These are phyloP conservation scores for Microdochium nivale DNA, from an alignment of 2,329 filamentous ascomycete genomes.

Conservation along the genomic window DNA sequence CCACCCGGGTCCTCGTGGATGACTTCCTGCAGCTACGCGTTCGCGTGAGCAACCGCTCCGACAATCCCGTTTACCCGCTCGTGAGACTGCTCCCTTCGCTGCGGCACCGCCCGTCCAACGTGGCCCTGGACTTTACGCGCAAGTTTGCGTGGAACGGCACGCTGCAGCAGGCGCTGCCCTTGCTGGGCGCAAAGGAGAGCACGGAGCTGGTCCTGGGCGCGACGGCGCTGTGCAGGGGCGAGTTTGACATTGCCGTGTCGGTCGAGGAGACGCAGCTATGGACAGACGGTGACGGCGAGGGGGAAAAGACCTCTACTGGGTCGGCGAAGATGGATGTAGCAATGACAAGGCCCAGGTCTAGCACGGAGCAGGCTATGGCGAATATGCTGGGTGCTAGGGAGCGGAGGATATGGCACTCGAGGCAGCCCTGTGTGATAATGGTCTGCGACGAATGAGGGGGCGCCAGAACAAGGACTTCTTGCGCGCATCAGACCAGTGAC, in stretches of 20 bases:
- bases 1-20: slow-evolving; percentile 39
- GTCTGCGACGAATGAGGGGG: slow-evolving; percentile 34
- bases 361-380: slow-evolving; percentile 50
- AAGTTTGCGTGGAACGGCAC: slow-evolving; percentile 81
- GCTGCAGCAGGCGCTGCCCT: slow-evolving; percentile 64
- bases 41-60: slow-evolving; percentile 66
- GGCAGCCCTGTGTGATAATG: slow-evolving; percentile 45
- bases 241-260: slow-evolving; percentile 72
- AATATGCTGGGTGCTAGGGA: slow-evolving; percentile 49
- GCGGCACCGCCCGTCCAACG: slow-evolving; percentile 59
- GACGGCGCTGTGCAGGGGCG: slow-evolving; percentile 67
- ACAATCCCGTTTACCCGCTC: slow-evolving; percentile 58
- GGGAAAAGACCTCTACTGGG: slow-evolving; percentile 13
- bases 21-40: slow-evolving; percentile 62
- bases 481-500: too few relatives aligned
- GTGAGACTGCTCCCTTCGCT: slow-evolving; percentile 71
- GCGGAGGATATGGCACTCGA: slow-evolving; percentile 56
- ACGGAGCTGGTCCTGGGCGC: slow-evolving; percentile 59
- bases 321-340: slow-evolving; percentile 19
- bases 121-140: slow-evolving; percentile 73
- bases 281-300: slow-evolving; percentile 20
- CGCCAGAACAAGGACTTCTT: too few relatives aligned
- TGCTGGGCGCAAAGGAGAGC: slow-evolving; percentile 49
- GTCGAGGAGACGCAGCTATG: slow-evolving; percentile 69
- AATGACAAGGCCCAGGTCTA: slow-evolving; percentile 24